Conservation (phyloP, 1,284 basidiomycete genomes). For the Lentinula novae-zelandiae region DNA sequence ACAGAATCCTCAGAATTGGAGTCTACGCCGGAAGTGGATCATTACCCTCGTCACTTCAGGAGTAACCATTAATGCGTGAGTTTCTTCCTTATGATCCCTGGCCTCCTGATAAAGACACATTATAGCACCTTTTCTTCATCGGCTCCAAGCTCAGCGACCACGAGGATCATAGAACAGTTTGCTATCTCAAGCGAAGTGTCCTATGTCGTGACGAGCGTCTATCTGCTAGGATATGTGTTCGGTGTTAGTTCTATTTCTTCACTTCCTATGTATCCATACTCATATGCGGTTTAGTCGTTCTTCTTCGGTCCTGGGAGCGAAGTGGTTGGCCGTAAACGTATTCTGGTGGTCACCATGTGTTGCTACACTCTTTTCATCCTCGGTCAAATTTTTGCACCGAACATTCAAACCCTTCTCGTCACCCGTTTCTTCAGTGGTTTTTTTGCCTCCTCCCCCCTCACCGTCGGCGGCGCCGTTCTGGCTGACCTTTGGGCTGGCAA, state of each 20-base stretch:
- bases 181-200: slow-evolving; percentile 38
- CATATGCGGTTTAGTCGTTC: slow-evolving; percentile 28
- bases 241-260: slow-evolving; percentile 33
- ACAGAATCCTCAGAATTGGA: slow-evolving; percentile 62
- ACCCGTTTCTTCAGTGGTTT: slow-evolving; percentile 67
- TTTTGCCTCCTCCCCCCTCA: slow-evolving; percentile 64
- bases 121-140: slow-evolving; percentile 56
- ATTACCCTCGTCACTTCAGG: slow-evolving; percentile 36
- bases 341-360: slow-evolving; percentile 48
- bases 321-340: slow-evolving; percentile 54
- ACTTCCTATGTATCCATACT: slow-evolving; percentile 18
- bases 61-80: slow-evolving; percentile 53
- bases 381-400: slow-evolving; percentile 60
- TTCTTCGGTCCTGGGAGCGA: slow-evolving; percentile 57
- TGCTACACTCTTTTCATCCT: slow-evolving; percentile 58
- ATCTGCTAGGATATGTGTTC: slow-evolving; percentile 57
- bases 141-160: slow-evolving; percentile 46
- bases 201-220: slow-evolving; percentile 48
- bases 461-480: slow-evolving; percentile 60
- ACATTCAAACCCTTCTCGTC: slow-evolving; percentile 61
- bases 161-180: slow-evolving; percentile 38
- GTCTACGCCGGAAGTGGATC: slow-evolving; percentile 43
- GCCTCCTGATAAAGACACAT: slow-evolving; percentile 15
- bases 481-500: slow-evolving; percentile 64
- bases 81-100: slow-evolving; percentile 9